Evolutionary conservation across 768 basidiomycete species (phyloP).

Genomic region (Dendrothele bispora): DNA sequence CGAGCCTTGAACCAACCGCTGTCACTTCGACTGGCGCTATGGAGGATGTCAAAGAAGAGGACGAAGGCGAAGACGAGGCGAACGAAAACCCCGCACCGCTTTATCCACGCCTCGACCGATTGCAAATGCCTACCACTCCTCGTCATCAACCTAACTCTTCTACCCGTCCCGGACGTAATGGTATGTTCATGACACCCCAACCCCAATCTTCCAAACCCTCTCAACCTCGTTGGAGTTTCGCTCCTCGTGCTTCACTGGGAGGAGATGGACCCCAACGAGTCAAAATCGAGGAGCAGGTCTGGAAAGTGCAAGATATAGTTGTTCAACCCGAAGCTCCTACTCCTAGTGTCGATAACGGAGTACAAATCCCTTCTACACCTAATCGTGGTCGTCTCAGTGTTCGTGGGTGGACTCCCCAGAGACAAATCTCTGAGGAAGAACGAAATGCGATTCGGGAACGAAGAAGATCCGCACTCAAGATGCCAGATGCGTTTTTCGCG

Average conservation of each 20-base stretch:
- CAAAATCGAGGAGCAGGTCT: constrained; percentile 44
- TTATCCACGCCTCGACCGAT: constrained; percentile 27
- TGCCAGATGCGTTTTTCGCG: constrained; percentile 49
- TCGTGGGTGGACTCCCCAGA: constrained; percentile 8
- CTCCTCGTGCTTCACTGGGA: constrained; percentile 41
- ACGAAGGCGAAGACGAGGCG: constrained; percentile 24
- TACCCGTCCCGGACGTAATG: constrained; percentile 7
- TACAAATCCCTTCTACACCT: constrained; percentile 11
- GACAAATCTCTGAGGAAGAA: constrained; percentile 4
- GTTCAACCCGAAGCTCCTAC: constrained; percentile 29
- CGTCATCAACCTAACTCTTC: too few species aligned
- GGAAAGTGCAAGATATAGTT: constrained; percentile 58
- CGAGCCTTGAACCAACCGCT: neutral
- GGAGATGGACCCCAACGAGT: constrained; percentile 44
- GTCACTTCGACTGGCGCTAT: neutral
- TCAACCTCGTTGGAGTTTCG: constrained; percentile 3
- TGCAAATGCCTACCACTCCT: constrained; percentile 23
- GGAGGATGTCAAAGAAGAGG: constrained; percentile 8
- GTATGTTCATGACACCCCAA: constrained; percentile 62
- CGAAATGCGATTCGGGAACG: constrained; percentile 63
- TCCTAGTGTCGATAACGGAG: too few species aligned
- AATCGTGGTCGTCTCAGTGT: constrained; percentile 8
- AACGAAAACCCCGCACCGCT: constrained; percentile 20
- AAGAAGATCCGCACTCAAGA: constrained; percentile 53
- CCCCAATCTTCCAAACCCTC: constrained; percentile 16